Percentiles rank a stretch among this genome's conserved stretches.
These are phyloP conservation scores for Microthlaspi erraticum DNA, from an alignment of 345 rosid species.

Conservation along the genomic window DNA sequence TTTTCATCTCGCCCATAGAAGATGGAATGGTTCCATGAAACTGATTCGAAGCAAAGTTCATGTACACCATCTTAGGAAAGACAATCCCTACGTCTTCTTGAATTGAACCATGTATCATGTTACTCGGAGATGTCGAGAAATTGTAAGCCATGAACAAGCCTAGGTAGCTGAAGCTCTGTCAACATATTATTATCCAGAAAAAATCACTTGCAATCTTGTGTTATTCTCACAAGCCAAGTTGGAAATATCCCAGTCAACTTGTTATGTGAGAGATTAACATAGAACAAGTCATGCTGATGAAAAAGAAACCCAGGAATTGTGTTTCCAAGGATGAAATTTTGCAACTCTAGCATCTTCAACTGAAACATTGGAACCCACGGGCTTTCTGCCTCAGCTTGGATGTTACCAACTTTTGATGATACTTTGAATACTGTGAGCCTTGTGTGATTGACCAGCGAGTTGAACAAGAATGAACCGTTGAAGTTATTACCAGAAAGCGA, in stretches of 20 bases:
- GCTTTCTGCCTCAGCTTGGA: slow-evolving; percentile 6
- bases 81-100: slow-evolving; percentile 22
- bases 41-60: slow-evolving; percentile 20
- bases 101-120: background rate
- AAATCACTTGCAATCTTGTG: slow-evolving; percentile 9
- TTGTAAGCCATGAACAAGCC: slow-evolving; percentile 16
- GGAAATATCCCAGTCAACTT: slow-evolving; percentile 24
- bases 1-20: slow-evolving; percentile 24
- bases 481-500: slow-evolving; percentile 18
- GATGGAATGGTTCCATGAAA: slow-evolving; percentile 24
- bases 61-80: slow-evolving; percentile 2
- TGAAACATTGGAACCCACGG: slow-evolving; percentile 35
- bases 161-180: slow-evolving; percentile 21
- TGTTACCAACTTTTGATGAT: slow-evolving; percentile 8
- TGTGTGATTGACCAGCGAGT: slow-evolving; percentile 26
- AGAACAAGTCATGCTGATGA: slow-evolving; percentile 17
- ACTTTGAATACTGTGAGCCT: slow-evolving; percentile 19
- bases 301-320: slow-evolving; percentile 2
- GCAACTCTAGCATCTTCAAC: slow-evolving; percentile 15
- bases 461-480: slow-evolving; percentile 21
- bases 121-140: slow-evolving; percentile 24
- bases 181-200: slow-evolving; percentile 5
- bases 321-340: background rate
- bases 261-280: slow-evolving; percentile 13
- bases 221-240: slow-evolving; percentile 35